These are phyloP conservation scores for Xerocomellus amylosporus DNA, from an alignment of 768 basidiomycete species.

Conservation along the genomic window DNA sequence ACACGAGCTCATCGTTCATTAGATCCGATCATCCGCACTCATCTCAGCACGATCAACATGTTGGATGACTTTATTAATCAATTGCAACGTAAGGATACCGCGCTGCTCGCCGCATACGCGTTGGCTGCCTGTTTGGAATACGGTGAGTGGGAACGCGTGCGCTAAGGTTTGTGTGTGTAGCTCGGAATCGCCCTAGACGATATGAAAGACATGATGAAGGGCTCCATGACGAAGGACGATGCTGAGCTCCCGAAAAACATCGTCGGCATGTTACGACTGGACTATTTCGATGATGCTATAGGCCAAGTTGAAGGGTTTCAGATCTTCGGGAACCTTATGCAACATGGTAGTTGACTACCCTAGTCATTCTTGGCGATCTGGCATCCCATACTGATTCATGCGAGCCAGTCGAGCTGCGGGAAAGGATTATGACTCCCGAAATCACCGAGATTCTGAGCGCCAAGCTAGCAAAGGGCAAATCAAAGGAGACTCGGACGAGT, in stretches of 20 bases:
- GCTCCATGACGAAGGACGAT: not conserved
- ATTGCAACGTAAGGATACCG: slow-evolving; percentile 6
- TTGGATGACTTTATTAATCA: slow-evolving; percentile 14
- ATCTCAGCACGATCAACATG: slow-evolving; percentile 5
- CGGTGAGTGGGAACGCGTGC: slow-evolving; percentile 1
- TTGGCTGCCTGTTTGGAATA: slow-evolving; percentile 12
- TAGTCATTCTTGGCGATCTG: no score
- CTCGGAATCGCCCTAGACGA: slow-evolving; percentile 1
- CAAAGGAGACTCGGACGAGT: no score
- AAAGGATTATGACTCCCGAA: slow-evolving; percentile 1
- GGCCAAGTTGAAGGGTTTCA: slow-evolving; percentile 18
- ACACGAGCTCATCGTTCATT: no score
- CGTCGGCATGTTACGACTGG: slow-evolving; percentile 17
- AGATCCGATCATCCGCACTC: not conserved
- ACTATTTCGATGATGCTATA: slow-evolving; percentile 9
- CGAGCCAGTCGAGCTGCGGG: slow-evolving; percentile 8
- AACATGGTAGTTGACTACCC: slow-evolving; percentile 9
- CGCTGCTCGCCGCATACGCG: slow-evolving; percentile 21
- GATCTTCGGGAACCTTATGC: slow-evolving; percentile 18
- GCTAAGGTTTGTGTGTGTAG: no score
- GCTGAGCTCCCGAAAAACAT: slow-evolving; percentile 9
- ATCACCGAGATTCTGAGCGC: slow-evolving; percentile 13
- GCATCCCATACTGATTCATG: not conserved
- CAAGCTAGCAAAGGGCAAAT: slow-evolving; percentile 5
- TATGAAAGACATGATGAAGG: slow-evolving; percentile 7